Base-by-base conservation (phyloP, 2,329 filamentous ascomycete genomes). In the Cladophialophora psammophila region DNA sequence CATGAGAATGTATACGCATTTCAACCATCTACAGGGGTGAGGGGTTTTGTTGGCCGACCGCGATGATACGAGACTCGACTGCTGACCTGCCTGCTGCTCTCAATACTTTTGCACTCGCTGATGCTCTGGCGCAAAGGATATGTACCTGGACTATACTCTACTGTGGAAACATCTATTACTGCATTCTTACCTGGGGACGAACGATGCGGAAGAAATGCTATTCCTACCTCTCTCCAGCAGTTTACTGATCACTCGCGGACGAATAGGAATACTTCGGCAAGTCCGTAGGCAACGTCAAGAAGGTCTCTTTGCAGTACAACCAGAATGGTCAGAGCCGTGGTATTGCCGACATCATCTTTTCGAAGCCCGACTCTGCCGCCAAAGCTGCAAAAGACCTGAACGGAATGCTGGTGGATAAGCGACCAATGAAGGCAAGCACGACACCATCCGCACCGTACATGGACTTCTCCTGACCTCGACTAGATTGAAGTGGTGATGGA, bases 201-300 rank as follows among this genome's bases (percentile, higher is more conserved):
- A 62, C 62, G 63, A 57, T 57, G 63, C 69, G 58, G 55, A 58
- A 63, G 63, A 59, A 48, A 35, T 68, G 68, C 66, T 64, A 66
- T 70, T 67, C 54, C 63, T 67, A 69, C 63, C 45, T 63, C 57
- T 48, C 60, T 69, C 65, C 69, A 65, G 55, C 65, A 65, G 58
- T 76, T 75, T 81, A 82, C 82, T 84, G 75, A 84, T 83, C 73
- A 71, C 74, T 69, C 63, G 74, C 84, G 80, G 80, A 80, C 81
- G 81, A 83, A 81, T 93, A 99, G 95, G 95, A 99, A 84, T 99
- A 98, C 82, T 98, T 99, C 80, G 83, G 86, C 77, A 90, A 92
- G 77, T 91, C 92, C 75, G 89, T 97, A 79, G 94, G 94, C 74
- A 88, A 91, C 71, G 92, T 98, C 81, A 97, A 96, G 87, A 91